Evolutionary conservation across 2,329 filamentous ascomycete genomes (phyloP).

Genomic region (Elsinoe necatrix): DNA sequence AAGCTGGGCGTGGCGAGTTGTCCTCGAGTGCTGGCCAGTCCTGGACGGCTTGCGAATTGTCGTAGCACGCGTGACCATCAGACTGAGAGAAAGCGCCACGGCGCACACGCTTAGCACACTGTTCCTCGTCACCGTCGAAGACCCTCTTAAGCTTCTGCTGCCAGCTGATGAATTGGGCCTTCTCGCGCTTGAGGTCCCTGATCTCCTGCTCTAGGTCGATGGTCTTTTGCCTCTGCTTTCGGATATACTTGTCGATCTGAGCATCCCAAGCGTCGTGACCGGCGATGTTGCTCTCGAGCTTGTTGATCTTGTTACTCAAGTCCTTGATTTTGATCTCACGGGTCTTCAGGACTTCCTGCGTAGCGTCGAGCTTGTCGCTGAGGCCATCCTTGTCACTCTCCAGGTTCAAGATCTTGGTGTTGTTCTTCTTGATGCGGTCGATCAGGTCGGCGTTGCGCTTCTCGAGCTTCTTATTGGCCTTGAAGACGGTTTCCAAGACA

Average conservation of each 20-base stretch:
- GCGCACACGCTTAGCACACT: not conserved
- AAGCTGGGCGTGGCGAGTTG: not conserved
- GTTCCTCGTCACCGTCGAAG: not conserved
- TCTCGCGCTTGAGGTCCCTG: not conserved
- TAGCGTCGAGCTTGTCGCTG: not conserved
- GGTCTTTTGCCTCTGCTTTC: not conserved
- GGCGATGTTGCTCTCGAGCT: not conserved
- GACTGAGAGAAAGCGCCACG: not conserved
- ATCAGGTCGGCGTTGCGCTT: not conserved
- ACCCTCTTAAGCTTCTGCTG: not conserved
- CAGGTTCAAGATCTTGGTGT: not conserved
- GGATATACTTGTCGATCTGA: not conserved
- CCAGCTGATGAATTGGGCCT: not conserved
- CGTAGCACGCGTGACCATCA: not conserved
- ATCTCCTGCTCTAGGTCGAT: not conserved
- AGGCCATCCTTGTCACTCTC: not conserved
- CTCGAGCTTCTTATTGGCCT: constrained; percentile 12
- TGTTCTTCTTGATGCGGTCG: not conserved
- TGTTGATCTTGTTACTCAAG: not conserved
- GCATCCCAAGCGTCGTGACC: not conserved
- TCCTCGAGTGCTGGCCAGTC: not conserved
- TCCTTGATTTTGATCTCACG: not conserved
- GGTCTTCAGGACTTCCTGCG: not conserved
- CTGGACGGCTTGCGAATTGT: not conserved
- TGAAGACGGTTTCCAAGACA: not conserved